Evolutionary conservation across 2,329 filamentous ascomycete genomes (phyloP), one percentile per base, ranked within the genome.

Genomic region (Aspergillus clavatus): DNA sequence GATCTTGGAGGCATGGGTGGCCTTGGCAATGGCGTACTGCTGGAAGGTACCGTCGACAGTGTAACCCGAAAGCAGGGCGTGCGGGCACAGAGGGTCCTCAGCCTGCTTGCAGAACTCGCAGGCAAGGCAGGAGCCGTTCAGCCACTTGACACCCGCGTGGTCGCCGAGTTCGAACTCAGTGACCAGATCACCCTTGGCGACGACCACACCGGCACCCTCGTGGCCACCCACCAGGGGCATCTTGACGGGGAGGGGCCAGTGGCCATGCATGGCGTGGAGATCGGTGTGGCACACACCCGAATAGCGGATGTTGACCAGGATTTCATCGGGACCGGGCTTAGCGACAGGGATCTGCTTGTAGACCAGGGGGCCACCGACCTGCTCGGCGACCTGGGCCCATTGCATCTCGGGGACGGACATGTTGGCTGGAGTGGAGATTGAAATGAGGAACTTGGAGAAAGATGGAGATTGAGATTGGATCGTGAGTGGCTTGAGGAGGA

Each of bases 321-420:
- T 48, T 10, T 51, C 38, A 4, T 42, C 42, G 0, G 48, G 45
- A 0, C 45, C 45, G 24, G 42, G 48, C 4, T 26, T 16, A 1
- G 37, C 12, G 5, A 48, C 46, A 4, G 86, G 83, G 61, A 95
- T 90, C 72, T 66, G 58, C 49, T 67, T 69, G 61, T 64, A 67
- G 31, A 60, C 53, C 11, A 65, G 74, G 76, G 83, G 80, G 48
- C 82, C 83, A 55, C 86, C 88, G 45, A 77, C 83, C 76, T 88
- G 80, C 71, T 95, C 86, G 59, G 91, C 77, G 57, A 96, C 87
- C 72, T 91, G 86, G 39, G 90, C 90, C 87, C 85, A 93, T 76
- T 96, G 90, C 70, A 83, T 83, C 40, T 77, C 80, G 48, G 90
- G 90, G 61, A 95, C 79, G 44, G 72, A 59, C 50, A 50, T 46